phyloP scores from a whole-genome alignment of 108 stramenopile genomes.

The Pseudonitzschia delicatissima region DNA sequence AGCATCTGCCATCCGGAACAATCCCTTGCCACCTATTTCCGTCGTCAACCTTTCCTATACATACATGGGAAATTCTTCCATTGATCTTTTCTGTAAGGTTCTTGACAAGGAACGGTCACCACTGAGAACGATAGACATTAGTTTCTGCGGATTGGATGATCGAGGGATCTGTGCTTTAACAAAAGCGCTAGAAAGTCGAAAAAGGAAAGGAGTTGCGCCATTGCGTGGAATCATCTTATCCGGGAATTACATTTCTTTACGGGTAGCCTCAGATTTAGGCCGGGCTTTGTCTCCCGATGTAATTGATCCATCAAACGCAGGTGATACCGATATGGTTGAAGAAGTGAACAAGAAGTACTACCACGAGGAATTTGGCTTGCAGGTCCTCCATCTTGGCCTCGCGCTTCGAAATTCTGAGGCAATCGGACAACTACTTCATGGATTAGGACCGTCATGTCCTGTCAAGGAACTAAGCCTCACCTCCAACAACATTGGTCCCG shows the following conservation, averaged over 20 bases:
- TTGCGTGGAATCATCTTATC: conserved; percentile 67
- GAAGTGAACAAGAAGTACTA: conserved; percentile 23
- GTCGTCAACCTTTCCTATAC: conserved; percentile 80
- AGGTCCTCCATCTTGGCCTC: conserved; percentile 68
- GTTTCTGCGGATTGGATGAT: conserved; percentile 71
- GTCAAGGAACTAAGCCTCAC: conserved; percentile 71
- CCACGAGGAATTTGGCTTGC: conserved; percentile 48
- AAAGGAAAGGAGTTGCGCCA: conserved; percentile 42
- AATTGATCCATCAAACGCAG: conserved; percentile 27
- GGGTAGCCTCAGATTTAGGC: conserved; percentile 67
- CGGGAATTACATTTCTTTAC: conserved; percentile 60
- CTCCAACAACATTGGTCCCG: conserved; percentile 68
- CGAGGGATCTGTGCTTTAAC: conserved; percentile 55
- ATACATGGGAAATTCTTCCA: conserved; percentile 66
- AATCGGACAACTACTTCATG: conserved; percentile 50
- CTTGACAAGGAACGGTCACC: conserved; percentile 42
- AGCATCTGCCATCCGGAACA: too few species aligned
- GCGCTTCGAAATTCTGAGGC: conserved; percentile 52
- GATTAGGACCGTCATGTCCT: conserved; percentile 63
- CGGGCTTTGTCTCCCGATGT: conserved; percentile 51
- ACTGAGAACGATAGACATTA: conserved; percentile 73
- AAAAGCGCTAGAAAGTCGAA: conserved; percentile 47
- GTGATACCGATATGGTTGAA: conserved; percentile 26
- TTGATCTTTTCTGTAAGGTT: conserved; percentile 65
- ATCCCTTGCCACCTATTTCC: conserved; percentile 42